Evolutionary conservation across 495 filamentous ascomycete genomes (phyloP), one percentile per base, ranked within the genome.

Genomic region (Neurospora sublineolata): DNA sequence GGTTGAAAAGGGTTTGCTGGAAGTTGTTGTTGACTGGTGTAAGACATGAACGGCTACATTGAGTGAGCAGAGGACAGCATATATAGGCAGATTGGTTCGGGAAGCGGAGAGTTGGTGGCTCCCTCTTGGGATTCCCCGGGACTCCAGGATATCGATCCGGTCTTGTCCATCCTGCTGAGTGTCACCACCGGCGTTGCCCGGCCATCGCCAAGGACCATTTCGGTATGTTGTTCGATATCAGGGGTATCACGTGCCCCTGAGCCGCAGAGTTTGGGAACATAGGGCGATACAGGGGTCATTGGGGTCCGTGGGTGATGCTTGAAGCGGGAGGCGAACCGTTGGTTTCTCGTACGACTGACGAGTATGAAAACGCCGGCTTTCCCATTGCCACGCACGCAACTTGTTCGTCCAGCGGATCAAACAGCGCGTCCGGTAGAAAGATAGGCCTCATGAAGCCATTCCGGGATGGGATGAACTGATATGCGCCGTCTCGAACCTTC

Each of bases 201-300:
- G 52, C 52, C 27, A 64, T 64, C 23, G 52, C 14, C 14, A 64
- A 64, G 23, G 27, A 18, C 52, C 7, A 7, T 36, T 64, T 36
- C 52, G 52, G 52, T 64, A 64, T 64, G 69, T 44, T 72, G 70
- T 73, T 67, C 69, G 71, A 74, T 60, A 67, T 73, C 71, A 77
- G 75, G 77, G 76, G 70, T 75, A 68, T 78, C 77, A 78, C 77
- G 77, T 78, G 77, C 70, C 10, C 20, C 42, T 20, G 27, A 18
- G 33, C 52, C 41, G 23, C 38, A 30, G 27, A 41, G 23, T n/a
- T 36, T 52, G 60, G 12, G 69, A 70, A 36, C 46, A 64, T 67
- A 39, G 70, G 44, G 52, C 27, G 37, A 52, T 41, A 41, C 37
- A 41, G 8, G 42, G 27, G 58, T n/a, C 44, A 39, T 33, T 27